Evolutionary conservation across 805 yeast genomes (phyloP), one percentile per base, ranked within the genome.

Genomic region (Hyphopichia homilentoma): DNA sequence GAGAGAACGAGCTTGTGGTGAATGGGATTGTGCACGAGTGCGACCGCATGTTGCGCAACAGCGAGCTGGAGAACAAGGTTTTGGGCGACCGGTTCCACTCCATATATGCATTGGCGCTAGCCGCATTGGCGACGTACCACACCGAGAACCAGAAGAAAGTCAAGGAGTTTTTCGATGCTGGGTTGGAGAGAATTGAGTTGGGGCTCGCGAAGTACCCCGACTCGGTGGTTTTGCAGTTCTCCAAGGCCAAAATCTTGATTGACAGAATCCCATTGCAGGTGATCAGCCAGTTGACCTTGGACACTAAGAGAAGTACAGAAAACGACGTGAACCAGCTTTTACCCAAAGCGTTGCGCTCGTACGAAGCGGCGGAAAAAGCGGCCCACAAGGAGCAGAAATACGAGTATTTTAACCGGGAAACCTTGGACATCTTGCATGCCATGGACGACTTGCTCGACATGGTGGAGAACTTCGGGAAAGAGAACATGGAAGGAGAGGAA

Each of bases 11-110:
- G 49, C 59, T 79, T 39, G 70, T 84, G 21, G 52, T 84, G 36
- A 84, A 88, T 48, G 97, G 96, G 16, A 71, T 89, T 4, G 73
- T 90, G n/a, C 96, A 89, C 47, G 97, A 90, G 53, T 84, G 95
- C 61, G 96, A 90, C 49, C 62, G 94, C 30, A 54, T 87, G 21
- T 65, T 88, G 42, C 68, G 89, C 51, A 68, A 70, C 35, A 42
- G 45, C 4, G 40, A 38, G n/a, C 36, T 34, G 7, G 41, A 29
- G 11, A 43, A 37, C 20, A 34, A 39, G 17, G 43, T 16, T 24
- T 35, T 48, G 17, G 68, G 72, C 17, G 75, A 73, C 21, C 67
- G 64, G 27, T 84, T 88, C 52, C 82, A 84, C 50, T 64, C 81
- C 4, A 75, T 84, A 19, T 90, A 88, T 56, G 89, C 87, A 0